Evolutionary conservation across 202 grass and related monocot genomes (phyloP).

Genomic region (Carex arenaria): DNA sequence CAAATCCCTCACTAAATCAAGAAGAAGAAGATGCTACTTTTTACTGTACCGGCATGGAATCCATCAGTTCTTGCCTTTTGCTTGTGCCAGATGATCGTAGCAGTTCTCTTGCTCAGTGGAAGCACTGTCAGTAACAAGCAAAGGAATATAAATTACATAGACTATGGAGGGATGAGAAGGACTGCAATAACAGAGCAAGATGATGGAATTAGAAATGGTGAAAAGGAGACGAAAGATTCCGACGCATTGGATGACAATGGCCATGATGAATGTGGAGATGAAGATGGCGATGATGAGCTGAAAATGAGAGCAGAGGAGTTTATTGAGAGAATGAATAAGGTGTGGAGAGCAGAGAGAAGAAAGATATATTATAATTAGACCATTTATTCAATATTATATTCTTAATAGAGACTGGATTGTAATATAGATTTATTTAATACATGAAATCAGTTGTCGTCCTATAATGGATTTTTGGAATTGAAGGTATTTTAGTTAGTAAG

Average conservation of each 20-base stretch:
- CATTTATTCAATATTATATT: no score
- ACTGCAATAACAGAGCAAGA: neutral
- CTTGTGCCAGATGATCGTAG: constrained; percentile 52
- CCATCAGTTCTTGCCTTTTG: constrained; percentile 55
- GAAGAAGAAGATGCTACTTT: constrained; percentile 26
- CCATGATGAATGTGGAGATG: constrained; percentile 16
- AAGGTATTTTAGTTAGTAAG: no score
- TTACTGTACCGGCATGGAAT: constrained; percentile 15
- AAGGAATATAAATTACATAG: neutral
- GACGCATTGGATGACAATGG: neutral
- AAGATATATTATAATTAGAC: no score
- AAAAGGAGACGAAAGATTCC: neutral
- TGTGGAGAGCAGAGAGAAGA: constrained; percentile 38
- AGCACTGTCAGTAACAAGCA: neutral
- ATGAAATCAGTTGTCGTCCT: no score
- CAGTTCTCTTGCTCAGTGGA: constrained; percentile 35
- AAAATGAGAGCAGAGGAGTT: constrained; percentile 52
- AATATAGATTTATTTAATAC: no score
- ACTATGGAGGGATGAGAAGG: neutral
- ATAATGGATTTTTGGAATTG: no score
- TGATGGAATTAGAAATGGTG: neutral
- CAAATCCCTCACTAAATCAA: neutral
- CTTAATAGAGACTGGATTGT: no score
- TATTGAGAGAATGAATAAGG: constrained; percentile 63
- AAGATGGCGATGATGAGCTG: constrained; percentile 26